A percentile compares a stretch with the other conserved stretches of the same genome.
Conservation (phyloP, 23 red algal genomes). For the Gracilariopsis chorda region DNA sequence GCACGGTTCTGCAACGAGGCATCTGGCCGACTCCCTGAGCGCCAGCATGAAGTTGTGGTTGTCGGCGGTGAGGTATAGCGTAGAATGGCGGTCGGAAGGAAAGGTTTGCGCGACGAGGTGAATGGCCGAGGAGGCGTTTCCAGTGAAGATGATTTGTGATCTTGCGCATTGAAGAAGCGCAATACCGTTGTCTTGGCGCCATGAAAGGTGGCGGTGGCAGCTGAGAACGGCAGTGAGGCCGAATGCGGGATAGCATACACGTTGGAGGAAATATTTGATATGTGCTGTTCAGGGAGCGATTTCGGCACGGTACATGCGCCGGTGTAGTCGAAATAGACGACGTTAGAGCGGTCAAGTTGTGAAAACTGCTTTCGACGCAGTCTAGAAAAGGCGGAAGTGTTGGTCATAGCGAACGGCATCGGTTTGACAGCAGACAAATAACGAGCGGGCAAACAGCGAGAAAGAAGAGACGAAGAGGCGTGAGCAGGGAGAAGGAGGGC, state of each 20-base stretch:
- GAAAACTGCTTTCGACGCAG: slow-evolving; percentile 17
- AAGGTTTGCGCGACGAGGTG: slow-evolving; percentile 52
- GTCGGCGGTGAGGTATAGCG: slow-evolving; percentile 9
- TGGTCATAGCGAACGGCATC: no score
- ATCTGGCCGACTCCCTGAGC: slow-evolving; percentile 8
- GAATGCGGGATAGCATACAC: slow-evolving; percentile 51
- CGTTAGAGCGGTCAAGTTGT: slow-evolving; percentile 31
- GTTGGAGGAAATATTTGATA: background rate
- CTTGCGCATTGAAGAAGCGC: slow-evolving; percentile 47
- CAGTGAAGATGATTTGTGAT: slow-evolving; percentile 61
- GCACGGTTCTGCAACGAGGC: background rate
- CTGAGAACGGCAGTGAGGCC: background rate
- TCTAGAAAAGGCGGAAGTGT: no score
- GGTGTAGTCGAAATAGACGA: slow-evolving; percentile 54
- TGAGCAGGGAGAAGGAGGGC: no score
- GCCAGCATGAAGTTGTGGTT: slow-evolving; percentile 61
- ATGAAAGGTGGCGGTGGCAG: slow-evolving; percentile 14
- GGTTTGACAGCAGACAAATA: background rate
- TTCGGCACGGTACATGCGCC: slow-evolving; percentile 20
- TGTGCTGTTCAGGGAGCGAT: slow-evolving; percentile 13
- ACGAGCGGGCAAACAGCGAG: background rate
- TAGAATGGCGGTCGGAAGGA: slow-evolving; percentile 9
- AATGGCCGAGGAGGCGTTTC: slow-evolving; percentile 53
- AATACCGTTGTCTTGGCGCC: slow-evolving; percentile 9
- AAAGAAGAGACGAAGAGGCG: no score